Conservation (phyloP, 345 rosid species). For the Limnanthes douglasii region DNA sequence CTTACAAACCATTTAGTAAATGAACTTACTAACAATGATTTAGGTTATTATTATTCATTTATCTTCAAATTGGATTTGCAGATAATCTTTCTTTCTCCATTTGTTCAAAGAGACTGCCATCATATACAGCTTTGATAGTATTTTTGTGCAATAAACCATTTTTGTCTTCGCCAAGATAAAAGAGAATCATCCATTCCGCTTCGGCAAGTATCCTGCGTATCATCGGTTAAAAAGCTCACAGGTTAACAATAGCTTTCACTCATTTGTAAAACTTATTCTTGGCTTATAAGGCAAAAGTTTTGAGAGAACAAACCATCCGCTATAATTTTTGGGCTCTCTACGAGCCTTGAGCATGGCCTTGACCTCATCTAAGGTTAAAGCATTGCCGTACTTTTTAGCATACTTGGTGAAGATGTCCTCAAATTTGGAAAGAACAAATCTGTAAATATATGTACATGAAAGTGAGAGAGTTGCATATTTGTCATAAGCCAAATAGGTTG, state of each 20-base stretch:
- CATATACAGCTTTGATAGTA: slow-evolving; percentile 46
- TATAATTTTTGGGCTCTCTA: slow-evolving; percentile 37
- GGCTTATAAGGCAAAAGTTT: not conserved
- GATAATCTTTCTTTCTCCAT: slow-evolving; percentile 56
- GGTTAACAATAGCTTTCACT: too few species aligned
- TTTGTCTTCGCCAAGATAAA: slow-evolving; percentile 48
- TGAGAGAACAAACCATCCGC: slow-evolving; percentile 35
- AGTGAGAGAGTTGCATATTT: too few species aligned
- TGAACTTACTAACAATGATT: too few species aligned
- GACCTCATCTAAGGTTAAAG: slow-evolving; percentile 37
- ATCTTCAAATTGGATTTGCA: too few species aligned
- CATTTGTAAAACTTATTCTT: too few species aligned
- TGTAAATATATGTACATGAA: slow-evolving; percentile 7
- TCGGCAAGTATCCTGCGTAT: slow-evolving; percentile 36
- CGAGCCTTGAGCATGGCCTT: slow-evolving; percentile 29
- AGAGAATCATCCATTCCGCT: slow-evolving; percentile 57
- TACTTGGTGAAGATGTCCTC: slow-evolving; percentile 59
- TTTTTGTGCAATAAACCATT: slow-evolving; percentile 55
- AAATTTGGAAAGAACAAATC: slow-evolving; percentile 57
- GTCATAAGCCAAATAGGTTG: too few species aligned
- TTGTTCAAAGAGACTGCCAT: slow-evolving; percentile 58
- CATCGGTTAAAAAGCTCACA: too few species aligned
- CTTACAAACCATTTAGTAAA: too few species aligned
- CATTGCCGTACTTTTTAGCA: slow-evolving; percentile 22
- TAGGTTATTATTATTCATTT: too few species aligned